Conservation (phyloP, 2,329 filamentous ascomycete genomes). For the Diaporthe citri region DNA sequence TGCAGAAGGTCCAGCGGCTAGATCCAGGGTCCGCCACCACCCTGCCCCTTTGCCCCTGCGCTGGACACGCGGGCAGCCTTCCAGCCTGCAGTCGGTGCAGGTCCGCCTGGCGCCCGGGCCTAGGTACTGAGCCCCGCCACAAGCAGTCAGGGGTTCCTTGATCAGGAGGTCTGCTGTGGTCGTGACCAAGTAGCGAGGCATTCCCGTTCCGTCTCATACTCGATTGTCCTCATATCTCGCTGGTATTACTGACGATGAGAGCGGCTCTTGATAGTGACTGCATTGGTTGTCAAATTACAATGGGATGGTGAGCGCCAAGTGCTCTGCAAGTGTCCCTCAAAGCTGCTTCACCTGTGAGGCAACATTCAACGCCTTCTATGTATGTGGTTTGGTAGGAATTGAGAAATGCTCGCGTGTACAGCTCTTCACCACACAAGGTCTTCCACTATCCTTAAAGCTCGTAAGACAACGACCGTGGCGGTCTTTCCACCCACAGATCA, state of each 20-base stretch:
- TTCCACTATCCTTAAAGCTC: not conserved
- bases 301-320: not conserved
- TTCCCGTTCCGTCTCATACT: not conserved
- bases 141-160: not conserved
- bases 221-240: not conserved
- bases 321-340: not conserved
- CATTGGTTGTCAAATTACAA: not conserved
- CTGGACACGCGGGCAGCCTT: slow-evolving; percentile 26
- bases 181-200: not conserved
- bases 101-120: not conserved
- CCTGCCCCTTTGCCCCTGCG: not conserved
- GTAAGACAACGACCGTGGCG: not conserved
- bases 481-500: not conserved
- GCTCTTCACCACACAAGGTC: not conserved
- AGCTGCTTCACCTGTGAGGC: not conserved
- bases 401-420: not conserved
- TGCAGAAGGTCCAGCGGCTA: not conserved
- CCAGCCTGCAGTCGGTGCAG: not conserved
- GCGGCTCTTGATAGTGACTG: not conserved
- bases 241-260: not conserved
- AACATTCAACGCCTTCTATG: not conserved
- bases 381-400: not conserved
- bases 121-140: not conserved
- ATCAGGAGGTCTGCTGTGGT: not conserved
- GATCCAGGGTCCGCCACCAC: slow-evolving; percentile 23